These are phyloP conservation scores for Mortierella sp. DNA, from an alignment of 371 early-diverging fungal species.

Conservation along the genomic window DNA sequence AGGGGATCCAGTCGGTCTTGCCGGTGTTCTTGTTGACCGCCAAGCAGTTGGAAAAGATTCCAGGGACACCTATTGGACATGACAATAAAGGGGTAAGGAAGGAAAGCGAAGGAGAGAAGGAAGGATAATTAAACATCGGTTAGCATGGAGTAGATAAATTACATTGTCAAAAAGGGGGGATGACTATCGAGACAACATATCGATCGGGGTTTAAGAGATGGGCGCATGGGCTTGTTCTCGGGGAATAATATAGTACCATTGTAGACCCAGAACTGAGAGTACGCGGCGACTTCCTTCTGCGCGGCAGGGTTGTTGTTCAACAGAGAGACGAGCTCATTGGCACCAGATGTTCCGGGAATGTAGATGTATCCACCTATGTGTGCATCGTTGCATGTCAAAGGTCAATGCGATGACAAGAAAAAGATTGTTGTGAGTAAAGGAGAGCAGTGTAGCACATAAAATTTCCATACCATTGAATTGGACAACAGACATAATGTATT, in stretches of 20 bases:
- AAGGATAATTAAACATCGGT: not conserved
- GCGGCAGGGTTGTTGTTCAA: slow-evolving; percentile 17
- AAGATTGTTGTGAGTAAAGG: not conserved
- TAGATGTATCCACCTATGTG: slow-evolving; percentile 22
- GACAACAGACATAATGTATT: not conserved
- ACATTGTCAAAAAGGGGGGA: not conserved
- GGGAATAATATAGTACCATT: slow-evolving; percentile 2
- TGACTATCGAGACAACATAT: not conserved
- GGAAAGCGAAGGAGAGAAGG: not conserved
- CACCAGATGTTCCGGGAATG: slow-evolving; percentile 19
- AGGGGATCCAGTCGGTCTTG: slow-evolving; percentile 50
- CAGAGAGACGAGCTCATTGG: not conserved
- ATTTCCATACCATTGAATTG: not conserved
- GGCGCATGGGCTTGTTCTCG: not conserved
- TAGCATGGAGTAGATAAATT: not conserved
- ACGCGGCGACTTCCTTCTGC: not conserved
- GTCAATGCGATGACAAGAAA: not conserved
- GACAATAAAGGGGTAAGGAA: slow-evolving; percentile 4
- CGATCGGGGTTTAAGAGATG: not conserved
- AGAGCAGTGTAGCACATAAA: not conserved
- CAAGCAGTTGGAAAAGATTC: slow-evolving; percentile 37
- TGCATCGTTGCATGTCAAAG: too few species aligned
- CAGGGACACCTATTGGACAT: slow-evolving; percentile 31
- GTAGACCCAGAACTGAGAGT: slow-evolving; percentile 20
- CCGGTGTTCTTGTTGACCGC: slow-evolving; percentile 49